Conservation (phyloP, 2,329 filamentous ascomycete species). For the Paraconiothyrium brasiliense region DNA sequence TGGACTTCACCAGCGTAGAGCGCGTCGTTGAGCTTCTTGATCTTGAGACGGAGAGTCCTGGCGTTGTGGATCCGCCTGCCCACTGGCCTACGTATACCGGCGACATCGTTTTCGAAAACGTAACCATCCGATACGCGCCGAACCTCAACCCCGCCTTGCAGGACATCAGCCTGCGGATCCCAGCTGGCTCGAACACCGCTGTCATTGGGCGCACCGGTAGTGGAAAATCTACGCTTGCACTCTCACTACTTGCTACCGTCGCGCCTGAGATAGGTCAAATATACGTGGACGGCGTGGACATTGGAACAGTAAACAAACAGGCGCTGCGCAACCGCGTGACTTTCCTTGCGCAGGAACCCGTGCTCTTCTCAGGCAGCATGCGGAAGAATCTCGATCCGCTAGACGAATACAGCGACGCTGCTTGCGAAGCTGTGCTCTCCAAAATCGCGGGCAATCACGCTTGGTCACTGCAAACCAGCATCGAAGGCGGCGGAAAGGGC, state of each 20-base stretch:
- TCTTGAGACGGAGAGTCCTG: conserved; percentile 77
- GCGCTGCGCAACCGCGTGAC: conserved; percentile 69
- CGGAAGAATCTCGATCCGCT: conserved; percentile 71
- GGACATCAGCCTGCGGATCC: conserved; percentile 76
- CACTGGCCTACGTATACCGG: conserved; percentile 79
- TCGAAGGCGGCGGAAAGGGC: conserved; percentile 70
- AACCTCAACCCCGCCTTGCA: conserved; percentile 77
- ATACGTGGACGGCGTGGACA: conserved; percentile 68
- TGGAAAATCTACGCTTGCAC: conserved; percentile 80
- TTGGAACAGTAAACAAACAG: conserved; percentile 67
- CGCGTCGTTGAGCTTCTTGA: conserved; percentile 83
- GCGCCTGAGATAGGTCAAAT: conserved; percentile 65
- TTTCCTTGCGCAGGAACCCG: conserved; percentile 73
- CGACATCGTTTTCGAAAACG: conserved; percentile 78
- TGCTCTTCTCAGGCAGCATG: conserved; percentile 70
- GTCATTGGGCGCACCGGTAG: conserved; percentile 80
- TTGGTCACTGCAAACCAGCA: conserved; percentile 65
- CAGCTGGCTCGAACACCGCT: conserved; percentile 79
- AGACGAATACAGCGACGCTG: conserved; percentile 63
- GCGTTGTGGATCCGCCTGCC: conserved; percentile 73
- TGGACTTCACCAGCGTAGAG: conserved; percentile 92
- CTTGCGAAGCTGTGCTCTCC: conserved; percentile 62
- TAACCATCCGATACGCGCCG: conserved; percentile 81
- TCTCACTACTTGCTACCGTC: conserved; percentile 65
- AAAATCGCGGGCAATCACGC: conserved; percentile 65